A percentile compares a stretch with the other conserved stretches of the same genome.
Conservation (phyloP, 2,329 filamentous ascomycete genomes). For the Coniella lustricola region DNA sequence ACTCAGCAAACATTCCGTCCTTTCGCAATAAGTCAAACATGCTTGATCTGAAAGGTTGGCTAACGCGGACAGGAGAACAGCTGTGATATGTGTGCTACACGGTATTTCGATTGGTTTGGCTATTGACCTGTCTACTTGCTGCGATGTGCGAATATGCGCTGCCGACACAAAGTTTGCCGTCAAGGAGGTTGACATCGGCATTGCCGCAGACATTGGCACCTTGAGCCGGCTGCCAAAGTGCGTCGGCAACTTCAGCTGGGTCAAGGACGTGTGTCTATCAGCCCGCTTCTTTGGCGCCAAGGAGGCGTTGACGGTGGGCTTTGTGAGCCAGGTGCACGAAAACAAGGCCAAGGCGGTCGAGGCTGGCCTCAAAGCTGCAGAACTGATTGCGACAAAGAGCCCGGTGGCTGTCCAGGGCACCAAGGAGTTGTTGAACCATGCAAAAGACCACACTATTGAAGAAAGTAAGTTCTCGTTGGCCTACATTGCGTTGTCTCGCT, state of each 20-base stretch:
- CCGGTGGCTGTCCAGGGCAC: constrained; percentile 83
- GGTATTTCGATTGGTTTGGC: constrained; percentile 71
- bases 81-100: constrained; percentile 76
- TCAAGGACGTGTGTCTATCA: constrained; percentile 70
- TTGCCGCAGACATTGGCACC: constrained; percentile 74
- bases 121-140: constrained; percentile 64
- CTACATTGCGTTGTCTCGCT: constrained; percentile 1
- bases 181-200: constrained; percentile 76
- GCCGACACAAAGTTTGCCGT: constrained; percentile 57
- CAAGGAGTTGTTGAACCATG: constrained; percentile 79
- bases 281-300: constrained; percentile 62
- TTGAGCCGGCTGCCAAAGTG: constrained; percentile 66
- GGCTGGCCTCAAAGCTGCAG: constrained; percentile 57
- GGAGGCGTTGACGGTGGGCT: constrained; percentile 64
- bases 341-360: constrained; percentile 57
- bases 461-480: constrained; percentile 53
- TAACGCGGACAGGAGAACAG: constrained; percentile 29
- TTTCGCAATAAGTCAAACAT: neutral
- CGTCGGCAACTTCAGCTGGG: constrained; percentile 65
- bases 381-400: constrained; percentile 68
- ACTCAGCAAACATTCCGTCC: neutral
- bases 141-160: constrained; percentile 63
- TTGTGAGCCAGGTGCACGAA: constrained; percentile 59
- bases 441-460: constrained; percentile 66
- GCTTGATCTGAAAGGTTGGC: neutral